Evolutionary conservation across 805 yeast genomes (phyloP).

Genomic region (Candida sithepensis): DNA sequence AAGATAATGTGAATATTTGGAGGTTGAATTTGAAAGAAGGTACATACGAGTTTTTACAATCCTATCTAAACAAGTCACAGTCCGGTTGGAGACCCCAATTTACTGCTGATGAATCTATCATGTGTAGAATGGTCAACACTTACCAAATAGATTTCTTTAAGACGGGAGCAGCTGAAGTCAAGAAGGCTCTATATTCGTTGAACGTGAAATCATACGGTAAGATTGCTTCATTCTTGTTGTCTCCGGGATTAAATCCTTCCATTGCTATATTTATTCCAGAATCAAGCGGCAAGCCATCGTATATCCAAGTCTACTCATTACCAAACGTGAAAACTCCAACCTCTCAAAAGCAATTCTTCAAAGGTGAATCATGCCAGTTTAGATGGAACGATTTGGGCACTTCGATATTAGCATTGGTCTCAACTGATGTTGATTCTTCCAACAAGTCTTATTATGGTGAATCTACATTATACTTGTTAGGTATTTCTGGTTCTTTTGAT

Average conservation of each 20-base stretch:
- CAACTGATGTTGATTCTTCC: constrained; percentile 92
- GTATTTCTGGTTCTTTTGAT: constrained; percentile 89
- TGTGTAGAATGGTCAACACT: constrained; percentile 50
- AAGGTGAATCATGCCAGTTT: constrained; percentile 90
- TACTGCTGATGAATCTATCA: constrained; percentile 70
- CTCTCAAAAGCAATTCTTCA: constrained; percentile 84
- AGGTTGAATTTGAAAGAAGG: constrained; percentile 36
- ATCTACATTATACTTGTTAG: constrained; percentile 83
- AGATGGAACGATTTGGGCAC: constrained; percentile 96
- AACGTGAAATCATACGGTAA: constrained; percentile 51
- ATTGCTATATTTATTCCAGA: constrained; percentile 91
- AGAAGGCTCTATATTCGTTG: constrained; percentile 56
- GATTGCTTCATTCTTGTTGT: constrained; percentile 50
- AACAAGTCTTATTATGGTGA: constrained; percentile 97
- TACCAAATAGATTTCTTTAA: constrained; percentile 71
- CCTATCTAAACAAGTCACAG: constrained; percentile 77
- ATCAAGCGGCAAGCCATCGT: constrained; percentile 83
- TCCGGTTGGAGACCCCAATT: constrained; percentile 92
- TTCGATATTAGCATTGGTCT: constrained; percentile 86
- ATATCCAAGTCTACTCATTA: constrained; percentile 76
- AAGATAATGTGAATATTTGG: constrained; percentile 78
- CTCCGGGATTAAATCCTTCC: constrained; percentile 88
- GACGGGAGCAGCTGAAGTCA: constrained; percentile 36
- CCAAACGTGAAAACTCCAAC: constrained; percentile 76
- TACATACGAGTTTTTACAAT: constrained; percentile 27